phyloP scores from a whole-genome alignment of 768 basidiomycete species.

The Mycena latifolia region DNA sequence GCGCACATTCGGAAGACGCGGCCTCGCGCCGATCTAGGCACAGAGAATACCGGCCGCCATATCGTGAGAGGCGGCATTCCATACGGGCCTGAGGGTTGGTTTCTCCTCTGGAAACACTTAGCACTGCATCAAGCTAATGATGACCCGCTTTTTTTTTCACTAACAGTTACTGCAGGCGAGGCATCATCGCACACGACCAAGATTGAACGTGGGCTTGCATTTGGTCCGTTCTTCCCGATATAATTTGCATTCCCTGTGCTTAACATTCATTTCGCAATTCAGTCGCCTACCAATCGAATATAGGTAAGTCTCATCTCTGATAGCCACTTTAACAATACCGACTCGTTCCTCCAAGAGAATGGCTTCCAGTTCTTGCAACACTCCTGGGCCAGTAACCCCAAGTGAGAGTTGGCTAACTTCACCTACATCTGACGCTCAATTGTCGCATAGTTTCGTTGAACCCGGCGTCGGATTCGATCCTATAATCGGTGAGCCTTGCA shows the following conservation, averaged over 20 bases:
- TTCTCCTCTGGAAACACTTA: not conserved
- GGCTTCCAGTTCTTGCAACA: constrained; percentile 25
- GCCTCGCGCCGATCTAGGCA: constrained; percentile 42
- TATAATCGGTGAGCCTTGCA: constrained; percentile 13
- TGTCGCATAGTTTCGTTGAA: not conserved
- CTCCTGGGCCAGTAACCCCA: constrained; percentile 10
- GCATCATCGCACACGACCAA: constrained; percentile 7
- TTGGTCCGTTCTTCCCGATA: not conserved
- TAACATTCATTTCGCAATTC: not conserved
- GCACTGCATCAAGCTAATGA: too few relatives aligned
- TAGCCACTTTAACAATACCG: too few relatives aligned
- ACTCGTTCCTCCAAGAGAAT: too few relatives aligned
- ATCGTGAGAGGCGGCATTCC: constrained; percentile 51
- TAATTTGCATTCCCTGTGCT: too few relatives aligned
- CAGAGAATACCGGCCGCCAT: constrained; percentile 32
- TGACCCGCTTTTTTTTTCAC: too few relatives aligned
- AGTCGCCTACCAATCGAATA: constrained; percentile 16
- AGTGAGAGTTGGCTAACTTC: not conserved
- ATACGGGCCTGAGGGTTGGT: constrained; percentile 43
- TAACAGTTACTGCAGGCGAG: constrained; percentile 20
- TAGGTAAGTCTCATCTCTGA: too few relatives aligned
- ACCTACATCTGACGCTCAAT: not conserved
- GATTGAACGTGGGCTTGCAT: constrained; percentile 7
- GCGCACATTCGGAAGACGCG: constrained; percentile 36
- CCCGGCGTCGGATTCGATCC: constrained; percentile 18